phyloP scores from a whole-genome alignment of 148 eudicot species.

The Fallopia convolvulus region DNA sequence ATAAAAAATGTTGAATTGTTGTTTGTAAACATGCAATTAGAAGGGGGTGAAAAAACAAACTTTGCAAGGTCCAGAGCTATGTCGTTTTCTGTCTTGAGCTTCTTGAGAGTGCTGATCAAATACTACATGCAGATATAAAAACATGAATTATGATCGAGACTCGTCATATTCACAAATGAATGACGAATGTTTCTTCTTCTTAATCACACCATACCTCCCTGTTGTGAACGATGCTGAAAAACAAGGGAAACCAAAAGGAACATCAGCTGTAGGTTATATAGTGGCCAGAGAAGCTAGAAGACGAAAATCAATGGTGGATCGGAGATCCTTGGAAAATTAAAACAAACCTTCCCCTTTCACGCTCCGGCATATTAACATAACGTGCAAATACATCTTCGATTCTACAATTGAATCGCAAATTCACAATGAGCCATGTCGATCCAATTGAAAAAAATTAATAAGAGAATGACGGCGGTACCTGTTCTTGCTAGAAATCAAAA shows the following conservation, averaged over 20 bases:
- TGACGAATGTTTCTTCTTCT: too few species aligned
- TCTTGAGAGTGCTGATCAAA: constrained; percentile 39
- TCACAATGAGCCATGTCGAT: too few species aligned
- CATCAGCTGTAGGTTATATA: neutral
- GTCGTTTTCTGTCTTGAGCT: constrained; percentile 63
- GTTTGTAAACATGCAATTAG: too few species aligned
- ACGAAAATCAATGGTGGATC: too few species aligned
- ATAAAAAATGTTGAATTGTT: neutral
- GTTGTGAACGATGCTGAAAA: constrained; percentile 17
- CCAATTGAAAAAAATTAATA: too few species aligned
- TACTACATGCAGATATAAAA: constrained; percentile 29
- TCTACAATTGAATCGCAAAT: constrained; percentile 18
- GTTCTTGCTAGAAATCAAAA: too few species aligned
- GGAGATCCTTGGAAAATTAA: neutral
- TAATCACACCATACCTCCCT: constrained; percentile 30
- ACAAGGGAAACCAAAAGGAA: neutral
- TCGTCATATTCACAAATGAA: too few species aligned
- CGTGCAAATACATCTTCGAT: constrained; percentile 65
- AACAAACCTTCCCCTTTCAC: constrained; percentile 52
- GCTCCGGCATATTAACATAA: constrained; percentile 46
- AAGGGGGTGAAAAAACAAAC: constrained; percentile 16
- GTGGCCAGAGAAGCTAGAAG: too few species aligned
- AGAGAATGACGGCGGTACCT: constrained; percentile 25
- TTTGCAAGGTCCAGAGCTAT: constrained; percentile 45
- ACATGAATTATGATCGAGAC: too few species aligned